Base-by-base conservation (phyloP, 2,329 filamentous ascomycete genomes). In the Hyphodiscus sp. region DNA sequence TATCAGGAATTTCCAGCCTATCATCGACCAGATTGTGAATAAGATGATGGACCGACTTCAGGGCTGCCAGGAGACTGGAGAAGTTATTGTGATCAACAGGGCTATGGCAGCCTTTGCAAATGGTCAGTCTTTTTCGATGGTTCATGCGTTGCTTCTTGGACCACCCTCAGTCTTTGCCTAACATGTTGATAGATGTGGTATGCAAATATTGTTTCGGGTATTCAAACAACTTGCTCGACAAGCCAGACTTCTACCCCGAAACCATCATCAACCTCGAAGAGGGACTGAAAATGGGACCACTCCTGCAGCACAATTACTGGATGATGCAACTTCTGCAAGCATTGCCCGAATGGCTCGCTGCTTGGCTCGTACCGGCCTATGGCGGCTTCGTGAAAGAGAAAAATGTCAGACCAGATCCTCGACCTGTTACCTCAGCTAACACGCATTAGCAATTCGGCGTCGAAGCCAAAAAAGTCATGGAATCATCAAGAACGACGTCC, bases 131-230 rank as follows among this genome's bases (percentile, higher is more conserved):
- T 38, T 2, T 10, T 38, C 33, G 11, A 38, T 38, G 8, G 4
- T 26, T 26, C 23, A 26, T 8, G 23, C 8, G 23, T 4, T 26
- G 3, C 23, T 26, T 26, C 23, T 26, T 3, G 8, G 23, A 26
- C 8, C 23, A 8, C 8, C 23, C 23, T 10, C 33, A 15, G 4
- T 38, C 33, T 10, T 15, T 13, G 11, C 16, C 11, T 38, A 38
- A 41, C 18, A 11, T 16, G 13, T 29, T 20, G 8, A 42, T 41
- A 49, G 64, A 68, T 51, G 58, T 61, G 11, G 60, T 66, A 20
- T 62, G 57, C 23, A 50, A 63, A 47, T 67, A 68, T 53, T 58
- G 33, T n/a, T 38, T 38, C 11, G 33, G 33, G 11, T n/a, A n/a
- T 38, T 38, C 33, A 15, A 13, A 38, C 2, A n/a, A 38, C 11